These are phyloP conservation scores for Phytophthora syringae DNA, from an alignment of 352 stramenopile genomes.

Conservation along the genomic window DNA sequence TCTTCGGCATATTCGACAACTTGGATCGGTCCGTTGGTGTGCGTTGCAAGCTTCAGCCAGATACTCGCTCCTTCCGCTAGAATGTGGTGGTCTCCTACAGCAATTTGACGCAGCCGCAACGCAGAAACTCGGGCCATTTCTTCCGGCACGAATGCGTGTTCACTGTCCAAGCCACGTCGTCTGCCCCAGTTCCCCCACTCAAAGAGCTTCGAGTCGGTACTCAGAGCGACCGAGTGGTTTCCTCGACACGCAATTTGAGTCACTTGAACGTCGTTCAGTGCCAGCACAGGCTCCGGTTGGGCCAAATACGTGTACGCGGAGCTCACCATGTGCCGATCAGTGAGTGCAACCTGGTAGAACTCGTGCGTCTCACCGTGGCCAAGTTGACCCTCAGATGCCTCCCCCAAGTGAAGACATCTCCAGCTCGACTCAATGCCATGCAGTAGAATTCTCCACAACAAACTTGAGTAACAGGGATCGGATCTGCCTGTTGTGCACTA, in stretches of 20 bases:
- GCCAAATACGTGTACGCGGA: constrained; percentile 74
- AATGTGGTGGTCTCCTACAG: constrained; percentile 61
- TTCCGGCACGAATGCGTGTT: constrained; percentile 68
- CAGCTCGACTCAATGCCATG: constrained; percentile 62
- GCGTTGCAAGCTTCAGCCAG: constrained; percentile 50
- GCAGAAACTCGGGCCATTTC: constrained; percentile 29
- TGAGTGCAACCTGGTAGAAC: constrained; percentile 68
- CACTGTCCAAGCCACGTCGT: constrained; percentile 50
- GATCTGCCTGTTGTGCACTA: constrained; percentile 59
- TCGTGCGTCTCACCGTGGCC: constrained; percentile 62
- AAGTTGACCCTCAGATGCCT: constrained; percentile 76
- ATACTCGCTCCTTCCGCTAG: constrained; percentile 69
- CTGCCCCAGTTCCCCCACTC: constrained; percentile 82
- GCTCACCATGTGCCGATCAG: constrained; percentile 66
- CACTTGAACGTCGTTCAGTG: constrained; percentile 49
- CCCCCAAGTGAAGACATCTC: constrained; percentile 82
- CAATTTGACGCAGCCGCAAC: constrained; percentile 50
- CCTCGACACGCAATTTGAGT: constrained; percentile 56
- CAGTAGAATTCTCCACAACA: constrained; percentile 79
- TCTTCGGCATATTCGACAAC: constrained; percentile 9
- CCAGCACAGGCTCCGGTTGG: constrained; percentile 67
- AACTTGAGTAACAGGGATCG: constrained; percentile 59
- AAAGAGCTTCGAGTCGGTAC: constrained; percentile 43
- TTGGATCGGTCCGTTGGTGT: constrained; percentile 15
- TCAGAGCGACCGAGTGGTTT: constrained; percentile 68